Base-by-base conservation (phyloP, 495 filamentous ascomycete genomes). In the Tricharina praecox region DNA sequence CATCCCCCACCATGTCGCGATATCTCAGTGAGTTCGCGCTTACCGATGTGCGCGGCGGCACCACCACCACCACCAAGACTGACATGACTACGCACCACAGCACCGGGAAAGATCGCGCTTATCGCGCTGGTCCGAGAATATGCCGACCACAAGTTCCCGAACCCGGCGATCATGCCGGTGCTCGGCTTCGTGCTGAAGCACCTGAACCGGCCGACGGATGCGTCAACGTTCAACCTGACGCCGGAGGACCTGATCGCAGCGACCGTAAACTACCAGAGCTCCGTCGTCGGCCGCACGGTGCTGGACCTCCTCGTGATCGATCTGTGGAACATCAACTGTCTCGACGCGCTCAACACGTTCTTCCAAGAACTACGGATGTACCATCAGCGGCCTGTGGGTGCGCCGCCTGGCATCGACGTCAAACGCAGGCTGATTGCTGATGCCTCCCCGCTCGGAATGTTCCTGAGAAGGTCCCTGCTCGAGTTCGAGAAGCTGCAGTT, bases 291-390 rank as follows among this genome's bases (percentile, higher is more conserved):
- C 10, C 76, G 82, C 24, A 77, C 72, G 16, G 61, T 93, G 10
- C 90, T 86, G 79, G 88, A 96, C 63, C 60, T 82, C 15, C 79
- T 94, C 43, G 67, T 94, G 4, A 74, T 78, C 46, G 85, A 81
- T 53, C 62, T 96, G 26, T 97, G 90, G 88, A 69, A 70, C 0
- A 74, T 96, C 33, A 75, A 90, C 59, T 86, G 76, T 33, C 69
- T 87, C 13, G 75, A 93, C 66, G 77, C 76, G 0, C 64, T 93
- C 13, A 77, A 82, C 60, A 66, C 68, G 7, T 85, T 93, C 63
- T 82, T 87, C 56, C 51, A 45, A 3, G 68, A 70, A 26, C 62
- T 68, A 11, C 67, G 76, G 35, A 67, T 70, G 2, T 62, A 58
- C 48, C 62, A 81, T 10, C 62, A 86, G 19, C 71, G 60, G 24